Base-by-base conservation (phyloP, 306 rosid species). In the Sicyos baderoa region DNA sequence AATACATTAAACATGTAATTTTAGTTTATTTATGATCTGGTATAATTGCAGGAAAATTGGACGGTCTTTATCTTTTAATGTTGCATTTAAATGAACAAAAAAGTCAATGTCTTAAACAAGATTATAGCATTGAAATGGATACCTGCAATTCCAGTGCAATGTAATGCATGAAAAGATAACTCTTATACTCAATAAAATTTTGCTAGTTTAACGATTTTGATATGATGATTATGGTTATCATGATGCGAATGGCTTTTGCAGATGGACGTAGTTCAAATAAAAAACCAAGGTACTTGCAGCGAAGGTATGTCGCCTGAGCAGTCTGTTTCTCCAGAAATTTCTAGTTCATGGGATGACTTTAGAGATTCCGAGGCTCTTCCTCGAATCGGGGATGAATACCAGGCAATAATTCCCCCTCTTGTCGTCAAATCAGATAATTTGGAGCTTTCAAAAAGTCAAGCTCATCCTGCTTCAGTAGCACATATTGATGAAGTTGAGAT, bases 311-410 rank as follows among this genome's bases (percentile, higher is more conserved):
- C 74, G 50, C 77, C 82, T 15, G 93, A 73, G 49, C 85, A 57
- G 72, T 78, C 85, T 51, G 78, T 81, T 69, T 78, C 84, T 59
- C 78, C 72, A 1, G 89, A 86, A 74, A 66, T 25, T 75, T 81
- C 84, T 68, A 80, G 77, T 75, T 70, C 9, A 63, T 88, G 59
- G 77, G 81, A 81, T 79, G 76, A 81, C 65, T 82, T 75, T 72
- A 85, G 87, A 52, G 94, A 88, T 29, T 86, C 89, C 0, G 91
- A 86, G 32, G 73, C 81, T 75, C 79, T 68, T 78, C 94, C 94
- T 77, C 78, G 97, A 68, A 88, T 88, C 53, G 98, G 97, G 62
- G 77, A 81, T 51, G 76, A 86, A 59, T 85, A 78, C 82, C 98
- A 93, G 76, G 94, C 77, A 71, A 85, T 86, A 73, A 71, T 88